Evolutionary conservation across 2,329 filamentous ascomycete species (phyloP), one percentile per base, ranked within the genome.

Genomic region (Alternaria dauci): DNA sequence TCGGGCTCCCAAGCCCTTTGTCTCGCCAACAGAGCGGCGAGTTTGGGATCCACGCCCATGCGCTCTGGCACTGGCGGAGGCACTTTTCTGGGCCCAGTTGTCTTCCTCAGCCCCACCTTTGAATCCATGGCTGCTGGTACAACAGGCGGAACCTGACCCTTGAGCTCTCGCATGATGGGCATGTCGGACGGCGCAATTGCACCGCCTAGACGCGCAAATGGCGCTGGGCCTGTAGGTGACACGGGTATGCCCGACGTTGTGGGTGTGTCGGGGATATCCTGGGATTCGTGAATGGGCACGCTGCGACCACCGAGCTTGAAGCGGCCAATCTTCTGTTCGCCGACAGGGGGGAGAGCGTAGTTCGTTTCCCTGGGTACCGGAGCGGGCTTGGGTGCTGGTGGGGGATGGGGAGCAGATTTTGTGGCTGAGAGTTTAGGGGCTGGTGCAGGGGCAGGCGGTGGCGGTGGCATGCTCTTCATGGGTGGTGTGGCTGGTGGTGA

Each of bases 231-330:
- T 1, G 38, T 44, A 20, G 61, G 65, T 11, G 47, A 53, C 12
- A 38, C 41, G n/a, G 63, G 61, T n/a, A 55, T 59, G 8, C 44
- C 42, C 9, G 62, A 47, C 20, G 41, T 48, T 23, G 47, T 28
- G 23, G 55, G 58, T n/a, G 61, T 59, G 34, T 55, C 46, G 25
- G 57, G 57, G 25, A 65, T 48, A 7, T 71, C 65, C 30, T 74
- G 70, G 1, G 71, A 71, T 20, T 61, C 50, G 50, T 73, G 71
- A 42, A 71, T 58, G 5, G 72, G 72, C 25, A 63, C 59, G 2
- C 59, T 61, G 7, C 72, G 71, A 7, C 53, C 67, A 9, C 72
- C 70, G 1, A 74, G 58, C 18, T 44, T 67, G 61, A 64, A 64
- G 42, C 59, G 68, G 12, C 70, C 70, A 30, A 67, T 63, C 20